phyloP scores from a whole-genome alignment of 2,329 filamentous ascomycete genomes.

The Neofusicoccum sp. region DNA sequence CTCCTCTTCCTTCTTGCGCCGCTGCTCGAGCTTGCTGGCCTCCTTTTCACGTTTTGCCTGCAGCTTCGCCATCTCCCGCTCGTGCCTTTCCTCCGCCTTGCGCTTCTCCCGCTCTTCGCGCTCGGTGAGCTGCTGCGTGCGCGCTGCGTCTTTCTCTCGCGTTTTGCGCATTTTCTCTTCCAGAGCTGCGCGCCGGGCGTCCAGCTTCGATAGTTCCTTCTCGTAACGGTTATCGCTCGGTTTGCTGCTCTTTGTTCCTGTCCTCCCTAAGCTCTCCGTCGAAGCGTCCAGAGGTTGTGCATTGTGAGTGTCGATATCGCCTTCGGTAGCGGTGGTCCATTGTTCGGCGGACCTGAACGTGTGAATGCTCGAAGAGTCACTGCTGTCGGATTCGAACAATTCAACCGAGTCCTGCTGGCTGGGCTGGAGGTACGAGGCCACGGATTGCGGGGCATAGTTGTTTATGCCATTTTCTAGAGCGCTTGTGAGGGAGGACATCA shows the following conservation, averaged over 20 bases:
- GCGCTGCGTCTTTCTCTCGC: slow-evolving; percentile 50
- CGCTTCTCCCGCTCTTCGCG: slow-evolving; percentile 58
- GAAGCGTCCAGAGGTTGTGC: slow-evolving; percentile 11
- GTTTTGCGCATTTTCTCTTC: slow-evolving; percentile 62
- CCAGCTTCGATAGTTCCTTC: slow-evolving; percentile 64
- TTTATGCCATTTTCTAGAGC: slow-evolving; percentile 13
- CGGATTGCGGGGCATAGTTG: slow-evolving; percentile 17
- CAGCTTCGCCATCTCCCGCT: slow-evolving; percentile 57
- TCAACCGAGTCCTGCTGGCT: slow-evolving; percentile 23
- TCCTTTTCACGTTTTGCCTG: slow-evolving; percentile 66
- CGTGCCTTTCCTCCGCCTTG: slow-evolving; percentile 41
- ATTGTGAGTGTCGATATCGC: neutral
- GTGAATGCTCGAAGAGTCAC: slow-evolving; percentile 21
- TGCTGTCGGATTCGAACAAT: slow-evolving; percentile 27
- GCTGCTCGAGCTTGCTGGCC: slow-evolving; percentile 62
- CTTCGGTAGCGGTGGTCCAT: slow-evolving; percentile 36
- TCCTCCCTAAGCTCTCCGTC: slow-evolving; percentile 5
- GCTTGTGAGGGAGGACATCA: neutral
- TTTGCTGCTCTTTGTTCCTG: slow-evolving; percentile 19
- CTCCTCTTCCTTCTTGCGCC: slow-evolving; percentile 60
- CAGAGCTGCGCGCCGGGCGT: slow-evolving; percentile 53
- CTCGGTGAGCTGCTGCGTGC: slow-evolving; percentile 37
- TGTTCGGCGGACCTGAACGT: slow-evolving; percentile 46
- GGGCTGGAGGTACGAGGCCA: slow-evolving; percentile 13
- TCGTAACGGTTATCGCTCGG: slow-evolving; percentile 44